Base-by-base conservation (phyloP, 1,139 yeast species). In the Scheffersomyces cryptocercus region DNA sequence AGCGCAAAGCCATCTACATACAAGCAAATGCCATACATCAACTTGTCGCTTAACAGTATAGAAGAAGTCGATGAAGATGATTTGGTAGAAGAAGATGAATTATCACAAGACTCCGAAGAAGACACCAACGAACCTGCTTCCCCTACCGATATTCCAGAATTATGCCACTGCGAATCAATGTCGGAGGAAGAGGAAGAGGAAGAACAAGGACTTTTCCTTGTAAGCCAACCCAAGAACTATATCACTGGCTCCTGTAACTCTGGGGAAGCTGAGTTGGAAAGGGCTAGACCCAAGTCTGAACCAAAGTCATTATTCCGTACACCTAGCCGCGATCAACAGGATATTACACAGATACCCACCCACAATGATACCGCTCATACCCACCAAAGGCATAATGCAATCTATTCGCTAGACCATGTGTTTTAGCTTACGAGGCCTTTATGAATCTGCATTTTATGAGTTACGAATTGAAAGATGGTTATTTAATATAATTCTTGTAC, bases 131-230 rank as follows among this genome's bases (percentile, higher is more conserved):
- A 51, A 13, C 32, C 29, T 14, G 20, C 20, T 20, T 14, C 35
- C 20, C 35, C 11, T 9, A 14, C 20, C 11, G 49, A 41, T 30
- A 44, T 64, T 35, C 72, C 72, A 5, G 71, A 57, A 34, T 56
- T 66, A 29, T 53, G 62, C 32, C 49, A 54, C 29, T 50, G 63
- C 4, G 40, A 50, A 36, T 54, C 65, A 15, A 45, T 53, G 44
- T 54, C 64, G 28, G 68, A 64, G 39, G 69, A 62, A 28, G 69
- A 64, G 34, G 60, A 59, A 35, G 64, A 56, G 28, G 53, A 52
- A 36, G 54, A 51, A 35, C 36, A 34, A 13, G 28, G 26, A 20
- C 26, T 20, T 20, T 20, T 20, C 26, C 42, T 7, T 32, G 14
- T 15, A 37, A 34, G 15, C 11, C 26, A 10, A 30, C 28, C 20